Conservation (phyloP, 257 asterid species). For the Lavandula angustifolia region DNA sequence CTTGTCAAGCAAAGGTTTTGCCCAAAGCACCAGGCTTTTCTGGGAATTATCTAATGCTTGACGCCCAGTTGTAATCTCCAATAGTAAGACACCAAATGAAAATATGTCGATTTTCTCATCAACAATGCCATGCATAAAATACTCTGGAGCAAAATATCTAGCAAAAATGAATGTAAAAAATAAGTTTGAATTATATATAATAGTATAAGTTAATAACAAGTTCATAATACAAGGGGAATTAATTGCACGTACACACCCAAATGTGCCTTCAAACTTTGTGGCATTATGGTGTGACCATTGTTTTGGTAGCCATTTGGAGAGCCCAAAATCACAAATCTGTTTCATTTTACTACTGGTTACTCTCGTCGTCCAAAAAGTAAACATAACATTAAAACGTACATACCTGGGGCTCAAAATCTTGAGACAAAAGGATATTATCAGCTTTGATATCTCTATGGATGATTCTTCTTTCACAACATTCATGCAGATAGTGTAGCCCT, state of each 20-base stretch:
- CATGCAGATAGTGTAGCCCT: constrained; percentile 66
- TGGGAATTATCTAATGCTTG: constrained; percentile 56
- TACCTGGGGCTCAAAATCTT: constrained; percentile 70
- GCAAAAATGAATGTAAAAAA: too few species aligned
- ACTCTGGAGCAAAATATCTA: constrained; percentile 81
- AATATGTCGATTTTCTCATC: constrained; percentile 79
- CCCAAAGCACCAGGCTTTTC: constrained; percentile 70
- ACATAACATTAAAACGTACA: background rate
- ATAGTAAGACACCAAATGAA: constrained; percentile 69
- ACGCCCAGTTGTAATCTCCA: constrained; percentile 68
- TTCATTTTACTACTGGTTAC: background rate
- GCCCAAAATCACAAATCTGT: constrained; percentile 81
- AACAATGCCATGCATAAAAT: constrained; percentile 70
- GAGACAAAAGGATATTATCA: constrained; percentile 63
- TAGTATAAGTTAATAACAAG: background rate
- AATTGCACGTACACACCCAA: constrained; percentile 58
- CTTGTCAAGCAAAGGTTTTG: constrained; percentile 60
- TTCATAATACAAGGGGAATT: background rate
- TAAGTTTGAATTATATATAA: too few species aligned
- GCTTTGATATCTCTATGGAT: constrained; percentile 75
- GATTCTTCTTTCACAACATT: constrained; percentile 57
- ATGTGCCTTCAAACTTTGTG: constrained; percentile 74
- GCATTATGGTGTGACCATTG: constrained; percentile 66
- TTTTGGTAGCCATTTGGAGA: constrained; percentile 78
- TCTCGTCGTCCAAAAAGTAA: too few species aligned